Conservation (phyloP, 495 filamentous ascomycete genomes). For the Hypoxylon crocopeplum region DNA sequence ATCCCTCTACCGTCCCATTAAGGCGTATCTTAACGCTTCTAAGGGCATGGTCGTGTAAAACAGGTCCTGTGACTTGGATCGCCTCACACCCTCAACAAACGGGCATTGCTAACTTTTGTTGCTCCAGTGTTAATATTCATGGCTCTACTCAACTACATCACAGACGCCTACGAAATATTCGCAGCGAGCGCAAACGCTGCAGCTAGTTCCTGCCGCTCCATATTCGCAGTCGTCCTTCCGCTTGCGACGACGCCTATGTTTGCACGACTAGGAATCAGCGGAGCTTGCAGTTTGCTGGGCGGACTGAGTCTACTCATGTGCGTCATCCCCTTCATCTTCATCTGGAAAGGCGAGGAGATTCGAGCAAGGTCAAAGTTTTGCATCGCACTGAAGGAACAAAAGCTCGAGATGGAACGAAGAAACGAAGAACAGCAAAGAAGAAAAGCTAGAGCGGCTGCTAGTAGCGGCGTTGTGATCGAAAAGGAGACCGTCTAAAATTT, state of each 20-base stretch:
- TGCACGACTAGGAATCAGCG: constrained; percentile 41
- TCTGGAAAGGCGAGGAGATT: constrained; percentile 51
- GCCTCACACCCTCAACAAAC: not conserved
- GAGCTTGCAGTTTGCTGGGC: constrained; percentile 48
- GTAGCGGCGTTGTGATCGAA: not conserved
- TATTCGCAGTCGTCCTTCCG: constrained; percentile 68
- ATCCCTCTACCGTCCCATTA: constrained; percentile 58
- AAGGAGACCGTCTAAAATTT: constrained; percentile 20
- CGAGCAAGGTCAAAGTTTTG: constrained; percentile 47
- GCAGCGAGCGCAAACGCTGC: constrained; percentile 75
- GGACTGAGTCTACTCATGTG: constrained; percentile 49
- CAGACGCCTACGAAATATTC: constrained; percentile 77
- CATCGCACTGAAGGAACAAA: constrained; percentile 43
- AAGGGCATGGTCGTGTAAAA: too few relatives aligned
- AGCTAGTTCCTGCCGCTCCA: constrained; percentile 62
- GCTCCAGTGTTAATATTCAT: constrained; percentile 63
- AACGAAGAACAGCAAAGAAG: constrained; percentile 39
- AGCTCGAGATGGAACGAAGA: constrained; percentile 45
- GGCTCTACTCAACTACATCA: constrained; percentile 72
- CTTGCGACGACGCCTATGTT: constrained; percentile 53
- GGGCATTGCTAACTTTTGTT: not conserved
- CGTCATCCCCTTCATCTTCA: constrained; percentile 48
- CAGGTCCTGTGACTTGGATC: not conserved
- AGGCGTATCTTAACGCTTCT: constrained; percentile 62
- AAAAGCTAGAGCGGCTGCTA: constrained; percentile 1